Evolutionary conservation across 2,329 filamentous ascomycete species (phyloP).

Genomic region (Mariannaea sp.): DNA sequence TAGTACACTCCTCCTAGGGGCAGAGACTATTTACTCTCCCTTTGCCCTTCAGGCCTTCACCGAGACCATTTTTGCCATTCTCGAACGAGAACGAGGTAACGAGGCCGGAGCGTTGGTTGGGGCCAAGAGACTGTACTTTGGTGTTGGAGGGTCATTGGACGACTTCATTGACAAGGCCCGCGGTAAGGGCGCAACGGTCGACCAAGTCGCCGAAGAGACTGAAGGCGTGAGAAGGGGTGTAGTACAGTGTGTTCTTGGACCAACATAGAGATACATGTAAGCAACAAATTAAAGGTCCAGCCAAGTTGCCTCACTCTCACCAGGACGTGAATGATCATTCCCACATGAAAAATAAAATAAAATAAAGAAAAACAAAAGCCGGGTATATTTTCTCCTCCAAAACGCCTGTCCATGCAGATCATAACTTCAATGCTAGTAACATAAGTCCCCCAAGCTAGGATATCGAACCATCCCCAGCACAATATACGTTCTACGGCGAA

Average conservation of each 20-base stretch:
- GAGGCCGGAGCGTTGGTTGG: slow-evolving; percentile 68
- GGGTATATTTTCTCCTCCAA: slow-evolving; percentile 24
- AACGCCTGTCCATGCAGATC: slow-evolving; percentile 12
- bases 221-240: slow-evolving; percentile 67
- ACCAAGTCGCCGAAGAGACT: slow-evolving; percentile 60
- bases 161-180: slow-evolving; percentile 66
- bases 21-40: slow-evolving; percentile 84
- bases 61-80: slow-evolving; percentile 64
- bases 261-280: slow-evolving; percentile 14
- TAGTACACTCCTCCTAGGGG: slow-evolving; percentile 65
- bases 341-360: too few species aligned
- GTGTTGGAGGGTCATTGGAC: slow-evolving; percentile 80
- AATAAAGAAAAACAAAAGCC: slow-evolving; percentile 13
- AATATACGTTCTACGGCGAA: background rate
- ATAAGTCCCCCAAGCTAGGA: background rate
- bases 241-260: slow-evolving; percentile 53
- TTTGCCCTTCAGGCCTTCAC: slow-evolving; percentile 72
- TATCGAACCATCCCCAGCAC: background rate
- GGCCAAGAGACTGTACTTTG: slow-evolving; percentile 83
- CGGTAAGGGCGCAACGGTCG: slow-evolving; percentile 53
- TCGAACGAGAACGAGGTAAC: slow-evolving; percentile 53
- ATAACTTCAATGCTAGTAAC: slow-evolving; percentile 2
- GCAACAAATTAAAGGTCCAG: slow-evolving; percentile 10
- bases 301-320: background rate
- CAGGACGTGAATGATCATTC: background rate